phyloP scores from a whole-genome alignment of 306 rosid species.

The Nissolia schottii region DNA sequence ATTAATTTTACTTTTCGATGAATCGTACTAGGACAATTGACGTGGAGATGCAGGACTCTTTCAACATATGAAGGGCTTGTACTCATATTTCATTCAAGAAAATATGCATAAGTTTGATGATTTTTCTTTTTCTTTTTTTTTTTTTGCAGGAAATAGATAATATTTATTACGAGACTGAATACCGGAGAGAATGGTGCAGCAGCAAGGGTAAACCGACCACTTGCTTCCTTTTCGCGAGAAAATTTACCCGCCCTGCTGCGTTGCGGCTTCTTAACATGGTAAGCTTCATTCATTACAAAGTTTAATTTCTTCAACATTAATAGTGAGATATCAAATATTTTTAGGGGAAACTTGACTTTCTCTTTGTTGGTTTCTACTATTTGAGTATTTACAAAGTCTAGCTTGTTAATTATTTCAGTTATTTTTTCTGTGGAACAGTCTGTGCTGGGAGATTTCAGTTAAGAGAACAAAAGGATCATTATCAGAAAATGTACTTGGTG shows the following conservation, averaged over 20 bases:
- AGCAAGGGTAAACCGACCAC: slow-evolving; percentile 83
- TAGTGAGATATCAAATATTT: neutral
- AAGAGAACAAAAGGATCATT: slow-evolving; percentile 28
- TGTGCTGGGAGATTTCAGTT: slow-evolving; percentile 44
- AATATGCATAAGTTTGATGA: neutral
- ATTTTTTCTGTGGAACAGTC: slow-evolving; percentile 42
- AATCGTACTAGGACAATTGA: neutral
- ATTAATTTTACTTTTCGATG: neutral
- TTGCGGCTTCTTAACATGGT: slow-evolving; percentile 84
- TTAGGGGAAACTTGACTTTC: neutral
- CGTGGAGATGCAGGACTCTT: neutral
- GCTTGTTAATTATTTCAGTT: neutral
- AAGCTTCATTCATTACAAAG: slow-evolving; percentile 20
- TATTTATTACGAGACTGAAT: slow-evolving; percentile 88
- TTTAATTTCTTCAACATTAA: neutral
- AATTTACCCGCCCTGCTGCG: slow-evolving; percentile 94
- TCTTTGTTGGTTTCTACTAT: neutral
- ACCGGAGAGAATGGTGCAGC: slow-evolving; percentile 94
- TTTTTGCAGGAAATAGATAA: slow-evolving; percentile 79
- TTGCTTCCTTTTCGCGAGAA: slow-evolving; percentile 92
- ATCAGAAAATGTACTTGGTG: slow-evolving; percentile 5
- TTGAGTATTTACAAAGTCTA: neutral
- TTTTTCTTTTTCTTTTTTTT: neutral
- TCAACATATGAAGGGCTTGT: neutral
- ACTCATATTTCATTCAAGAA: neutral